phyloP scores from a whole-genome alignment of 1,284 basidiomycete genomes.

The Farysia itapuensis region DNA sequence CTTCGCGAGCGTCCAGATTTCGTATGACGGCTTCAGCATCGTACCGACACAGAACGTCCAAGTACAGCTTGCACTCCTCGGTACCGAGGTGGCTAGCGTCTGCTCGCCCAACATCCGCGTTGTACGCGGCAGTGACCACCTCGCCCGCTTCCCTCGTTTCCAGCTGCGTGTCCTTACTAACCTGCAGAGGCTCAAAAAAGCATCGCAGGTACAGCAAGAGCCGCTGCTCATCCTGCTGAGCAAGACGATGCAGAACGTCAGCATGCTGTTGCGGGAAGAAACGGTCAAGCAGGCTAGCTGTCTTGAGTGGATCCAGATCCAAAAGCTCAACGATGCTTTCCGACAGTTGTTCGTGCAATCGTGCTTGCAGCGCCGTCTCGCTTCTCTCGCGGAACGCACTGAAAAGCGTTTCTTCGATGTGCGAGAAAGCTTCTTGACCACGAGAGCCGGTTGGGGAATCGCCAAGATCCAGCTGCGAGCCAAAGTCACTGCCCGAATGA shows the following conservation, averaged over 20 bases:
- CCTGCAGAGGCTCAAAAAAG: conserved; percentile 68
- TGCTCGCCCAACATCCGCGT: conserved; percentile 17
- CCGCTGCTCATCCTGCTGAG: conserved; percentile 63
- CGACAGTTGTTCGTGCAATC: conserved; percentile 35
- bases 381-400: conserved; percentile 10
- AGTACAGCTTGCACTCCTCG: conserved; percentile 68
- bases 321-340: conserved; percentile 63
- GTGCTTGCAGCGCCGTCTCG: conserved; percentile 1
- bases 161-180: conserved; percentile 60
- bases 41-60: conserved; percentile 73
- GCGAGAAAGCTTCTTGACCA: conserved; percentile 17
- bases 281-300: conserved; percentile 75
- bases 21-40: conserved; percentile 71
- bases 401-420: conserved; percentile 35
- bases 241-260: conserved; percentile 58
- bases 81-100: conserved; percentile 62
- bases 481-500: neutral
- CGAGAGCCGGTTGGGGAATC: neutral
- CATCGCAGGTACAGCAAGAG: conserved; percentile 78
- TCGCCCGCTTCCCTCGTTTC: conserved; percentile 1
- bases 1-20: conserved; percentile 69
- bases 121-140: conserved; percentile 2
- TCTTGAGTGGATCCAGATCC: conserved; percentile 68
- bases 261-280: conserved; percentile 68
- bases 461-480: neutral